Base-by-base conservation (phyloP, 192 early-diverging fungal species). In the Coemansia sp. region DNA sequence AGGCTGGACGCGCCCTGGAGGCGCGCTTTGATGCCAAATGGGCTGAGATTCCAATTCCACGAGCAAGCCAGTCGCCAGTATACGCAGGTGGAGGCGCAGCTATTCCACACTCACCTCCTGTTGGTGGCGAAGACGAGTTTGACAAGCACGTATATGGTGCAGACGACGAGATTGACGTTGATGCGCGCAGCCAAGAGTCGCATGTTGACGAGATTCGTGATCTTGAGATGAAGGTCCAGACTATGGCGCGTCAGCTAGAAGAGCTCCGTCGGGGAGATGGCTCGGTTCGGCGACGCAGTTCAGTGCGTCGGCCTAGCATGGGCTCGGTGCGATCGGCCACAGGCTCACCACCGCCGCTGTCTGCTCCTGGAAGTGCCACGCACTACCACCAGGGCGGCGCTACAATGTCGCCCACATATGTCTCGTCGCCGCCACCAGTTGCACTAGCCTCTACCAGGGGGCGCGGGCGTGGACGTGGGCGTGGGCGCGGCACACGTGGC, bases 1-100 rank as follows among this genome's bases (percentile, higher is more conserved):
- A 87, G 46, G 88, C 87, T 59, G 94, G 89, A 1, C 73, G 80
- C 39, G 72, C 86, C 14, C 71, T 94, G 33, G 93, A 96, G 80
- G 82, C 85, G 50, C 76, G 88, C 20, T 95, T 96, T 76, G 87
- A 95, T 59, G 63, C 76, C 24, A 93, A 92, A 57, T 96, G 92
- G 93, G 74, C 71, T 14, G 80, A 82, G 61, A 64, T 78, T 25
- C 82, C 84, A 0, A 42, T 66, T 2, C 39, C 68, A 2, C 65
- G 72, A 19, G 31, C 75, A 10, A 71, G 71, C 36, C 69, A 75
- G 31, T 80, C 72, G 39, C 72, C 77, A 0, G 58, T 56, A 33
- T 58, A 52, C 52, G 61, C 65, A 51, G 67, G 76, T 14, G 80
- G 76, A 20, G 68, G 70, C 27, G 51, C 72, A 14, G 75, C 74